Conservation (phyloP, 2,329 filamentous ascomycete species). For the Aspergillus vadensis region DNA sequence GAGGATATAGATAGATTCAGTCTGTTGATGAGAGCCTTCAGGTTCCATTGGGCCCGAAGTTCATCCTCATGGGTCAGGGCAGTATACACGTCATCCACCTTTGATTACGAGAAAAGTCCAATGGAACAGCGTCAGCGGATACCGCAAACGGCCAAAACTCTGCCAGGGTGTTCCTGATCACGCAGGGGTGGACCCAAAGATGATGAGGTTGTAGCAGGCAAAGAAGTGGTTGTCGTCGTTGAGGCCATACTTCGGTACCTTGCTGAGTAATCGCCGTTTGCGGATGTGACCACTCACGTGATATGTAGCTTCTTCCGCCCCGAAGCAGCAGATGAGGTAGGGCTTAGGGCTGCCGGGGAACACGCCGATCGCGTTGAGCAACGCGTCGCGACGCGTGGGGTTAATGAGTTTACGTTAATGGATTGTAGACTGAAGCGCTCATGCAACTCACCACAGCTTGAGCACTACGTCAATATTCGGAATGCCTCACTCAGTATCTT, state of each 20-base stretch:
- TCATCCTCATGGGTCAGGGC: background rate
- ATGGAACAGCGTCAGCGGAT: background rate
- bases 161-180: background rate
- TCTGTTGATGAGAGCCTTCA: background rate
- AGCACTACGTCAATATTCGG: constrained; percentile 7
- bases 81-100: constrained; percentile 10
- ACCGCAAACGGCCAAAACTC: constrained; percentile 4
- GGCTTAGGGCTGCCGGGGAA: constrained; percentile 26
- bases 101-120: background rate
- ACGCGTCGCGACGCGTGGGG: constrained; percentile 24
- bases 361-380: constrained; percentile 26
- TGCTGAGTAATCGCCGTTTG: constrained; percentile 4
- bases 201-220: background rate
- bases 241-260: constrained; percentile 7
- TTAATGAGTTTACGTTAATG: constrained; percentile 15
- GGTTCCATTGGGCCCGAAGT: background rate
- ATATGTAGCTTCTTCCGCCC: background rate
- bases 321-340: constrained; percentile 5
- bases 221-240: background rate
- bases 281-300: background rate
- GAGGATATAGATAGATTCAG: background rate
- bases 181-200: constrained; percentile 5
- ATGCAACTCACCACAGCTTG: background rate
- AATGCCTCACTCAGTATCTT: constrained; percentile 44
- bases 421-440: constrained; percentile 9